These are phyloP conservation scores for Smittium culicis DNA, from an alignment of 371 early-diverging fungal species.

Conservation along the genomic window DNA sequence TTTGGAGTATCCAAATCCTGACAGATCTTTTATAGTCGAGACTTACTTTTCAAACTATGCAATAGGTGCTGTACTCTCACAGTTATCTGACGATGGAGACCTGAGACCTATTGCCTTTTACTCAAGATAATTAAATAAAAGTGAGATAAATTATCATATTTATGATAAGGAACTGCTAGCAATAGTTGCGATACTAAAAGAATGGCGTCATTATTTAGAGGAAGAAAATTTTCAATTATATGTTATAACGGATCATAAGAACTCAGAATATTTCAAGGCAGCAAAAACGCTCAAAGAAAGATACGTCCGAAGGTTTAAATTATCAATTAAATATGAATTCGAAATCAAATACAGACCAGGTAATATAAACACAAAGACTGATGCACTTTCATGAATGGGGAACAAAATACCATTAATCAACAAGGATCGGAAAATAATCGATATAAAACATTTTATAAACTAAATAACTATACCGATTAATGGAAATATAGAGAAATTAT, in stretches of 20 bases:
- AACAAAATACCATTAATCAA: background rate
- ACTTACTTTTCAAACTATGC: conserved; percentile 11
- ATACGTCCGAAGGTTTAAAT: background rate
- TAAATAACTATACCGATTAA: background rate
- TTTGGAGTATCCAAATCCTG: conserved; percentile 5
- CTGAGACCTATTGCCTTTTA: conserved; percentile 7
- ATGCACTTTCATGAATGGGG: conserved; percentile 12
- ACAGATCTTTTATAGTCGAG: background rate
- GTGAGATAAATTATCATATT: conserved; percentile 2
- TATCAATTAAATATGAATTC: conserved; percentile 7
- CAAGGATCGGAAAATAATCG: background rate
- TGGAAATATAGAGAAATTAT: background rate
- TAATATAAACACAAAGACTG: background rate
- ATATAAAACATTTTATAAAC: background rate
- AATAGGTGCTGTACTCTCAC: conserved; percentile 12
- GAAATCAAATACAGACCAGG: conserved; percentile 12
- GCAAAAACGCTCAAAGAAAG: conserved; percentile 2
- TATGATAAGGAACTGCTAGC: conserved; percentile 12
- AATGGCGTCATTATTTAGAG: conserved; percentile 8
- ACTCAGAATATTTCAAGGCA: background rate
- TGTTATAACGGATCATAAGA: conserved; percentile 9
- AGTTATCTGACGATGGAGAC: background rate
- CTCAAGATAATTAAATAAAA: background rate
- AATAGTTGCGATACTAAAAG: conserved; percentile 6
- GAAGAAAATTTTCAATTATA: background rate